Conservation (phyloP, 2,329 filamentous ascomycete genomes). For the Meredithiella fracta region DNA sequence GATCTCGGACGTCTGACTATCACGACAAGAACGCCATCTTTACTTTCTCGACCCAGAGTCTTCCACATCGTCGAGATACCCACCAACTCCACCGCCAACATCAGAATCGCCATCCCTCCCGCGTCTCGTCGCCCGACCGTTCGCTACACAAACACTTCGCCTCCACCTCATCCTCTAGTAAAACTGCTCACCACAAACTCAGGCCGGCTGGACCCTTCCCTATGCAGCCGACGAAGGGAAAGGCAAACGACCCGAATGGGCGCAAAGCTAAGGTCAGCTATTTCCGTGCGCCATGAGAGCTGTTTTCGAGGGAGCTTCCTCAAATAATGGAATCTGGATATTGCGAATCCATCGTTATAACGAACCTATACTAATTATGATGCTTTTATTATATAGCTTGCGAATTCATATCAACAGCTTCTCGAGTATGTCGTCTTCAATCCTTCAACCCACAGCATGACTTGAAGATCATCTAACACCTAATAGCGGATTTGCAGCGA, state of each 20-base stretch:
- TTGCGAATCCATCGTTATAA: no score
- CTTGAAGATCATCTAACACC: no score
- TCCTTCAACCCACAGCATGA: neutral
- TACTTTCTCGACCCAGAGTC: no score
- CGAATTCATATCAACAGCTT: constrained; percentile 89
- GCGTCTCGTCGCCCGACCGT: neutral
- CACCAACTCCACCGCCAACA: neutral
- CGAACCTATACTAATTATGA: neutral
- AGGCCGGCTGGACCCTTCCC: neutral
- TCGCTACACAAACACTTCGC: neutral
- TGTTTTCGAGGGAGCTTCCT: neutral
- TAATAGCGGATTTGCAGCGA: constrained; percentile 83
- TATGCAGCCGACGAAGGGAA: constrained; percentile 39
- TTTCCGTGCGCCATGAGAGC: neutral
- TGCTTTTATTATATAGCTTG: constrained; percentile 46
- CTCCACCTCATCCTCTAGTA: neutral
- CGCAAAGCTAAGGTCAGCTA: constrained; percentile 40
- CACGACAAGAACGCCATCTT: neutral
- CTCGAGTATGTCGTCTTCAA: constrained; percentile 52
- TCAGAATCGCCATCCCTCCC: neutral
- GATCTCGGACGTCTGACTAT: neutral
- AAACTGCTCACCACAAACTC: neutral
- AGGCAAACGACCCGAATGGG: constrained; percentile 37
- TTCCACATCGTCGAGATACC: no score
- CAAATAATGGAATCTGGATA: no score